Conservation (phyloP, 495 filamentous ascomycete genomes). For the Corynascus novoguineensis region DNA sequence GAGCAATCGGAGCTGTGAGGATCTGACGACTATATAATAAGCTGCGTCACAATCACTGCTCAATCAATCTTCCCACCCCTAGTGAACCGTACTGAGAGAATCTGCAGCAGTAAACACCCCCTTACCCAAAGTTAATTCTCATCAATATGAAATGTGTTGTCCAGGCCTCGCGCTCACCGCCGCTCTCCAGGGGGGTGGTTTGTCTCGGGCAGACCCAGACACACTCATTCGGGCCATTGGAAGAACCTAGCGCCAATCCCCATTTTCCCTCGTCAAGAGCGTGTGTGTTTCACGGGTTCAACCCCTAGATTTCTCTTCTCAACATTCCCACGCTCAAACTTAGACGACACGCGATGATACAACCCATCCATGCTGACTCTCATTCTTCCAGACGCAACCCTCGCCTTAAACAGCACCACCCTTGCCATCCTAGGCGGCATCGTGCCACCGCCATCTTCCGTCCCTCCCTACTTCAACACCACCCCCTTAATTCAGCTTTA, state of each 20-base stretch:
- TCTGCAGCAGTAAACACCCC: too few relatives aligned
- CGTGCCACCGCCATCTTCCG: neutral
- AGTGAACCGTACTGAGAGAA: too few relatives aligned
- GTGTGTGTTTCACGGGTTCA: neutral
- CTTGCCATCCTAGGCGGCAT: constrained; percentile 30
- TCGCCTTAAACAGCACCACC: constrained; percentile 58
- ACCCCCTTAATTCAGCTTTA: constrained; percentile 65
- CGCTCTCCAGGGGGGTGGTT: neutral
- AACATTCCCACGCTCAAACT: neutral
- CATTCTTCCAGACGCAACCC: constrained; percentile 45
- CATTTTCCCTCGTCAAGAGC: constrained; percentile 66
- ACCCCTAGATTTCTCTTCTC: too few relatives aligned
- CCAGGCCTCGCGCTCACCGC: neutral
- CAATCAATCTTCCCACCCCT: too few relatives aligned
- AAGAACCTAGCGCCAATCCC: constrained; percentile 68
- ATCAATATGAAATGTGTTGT: neutral
- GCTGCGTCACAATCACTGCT: too few relatives aligned
- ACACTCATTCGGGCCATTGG: constrained; percentile 26
- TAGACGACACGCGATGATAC: neutral
- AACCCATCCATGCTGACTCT: too few relatives aligned
- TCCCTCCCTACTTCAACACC: constrained; percentile 20
- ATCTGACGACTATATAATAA: too few relatives aligned
- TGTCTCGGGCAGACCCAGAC: neutral
- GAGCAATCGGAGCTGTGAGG: too few relatives aligned
- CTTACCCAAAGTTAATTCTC: neutral